A percentile compares a stretch with the other conserved stretches of the same genome.
phyloP scores from a whole-genome alignment of 257 asterid species.

The Solanum verrucosum region DNA sequence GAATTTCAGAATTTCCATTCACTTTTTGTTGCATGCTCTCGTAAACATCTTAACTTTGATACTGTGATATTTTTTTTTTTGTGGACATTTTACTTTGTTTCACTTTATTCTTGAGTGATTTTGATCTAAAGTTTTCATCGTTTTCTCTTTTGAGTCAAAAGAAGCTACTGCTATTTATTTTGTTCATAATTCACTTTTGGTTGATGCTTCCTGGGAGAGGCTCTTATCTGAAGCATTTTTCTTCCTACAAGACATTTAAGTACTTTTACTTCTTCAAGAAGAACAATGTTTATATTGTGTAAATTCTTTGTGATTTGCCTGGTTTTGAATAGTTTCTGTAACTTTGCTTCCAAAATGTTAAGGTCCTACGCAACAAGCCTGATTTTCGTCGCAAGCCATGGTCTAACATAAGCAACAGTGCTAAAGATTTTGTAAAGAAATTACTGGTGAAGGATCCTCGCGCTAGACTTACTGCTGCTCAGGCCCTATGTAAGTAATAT shows the following conservation, averaged over 20 bases:
- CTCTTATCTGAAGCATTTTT: neutral
- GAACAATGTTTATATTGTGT: neutral
- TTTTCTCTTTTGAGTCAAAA: neutral
- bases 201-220: neutral
- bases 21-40: neutral
- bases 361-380: conserved; percentile 90
- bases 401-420: conserved; percentile 81
- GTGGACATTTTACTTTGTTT: neutral
- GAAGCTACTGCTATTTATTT: neutral
- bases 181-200: neutral
- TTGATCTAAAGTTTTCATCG: neutral
- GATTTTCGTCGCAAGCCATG: conserved; percentile 98
- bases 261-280: neutral
- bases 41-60: neutral
- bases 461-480: conserved; percentile 98
- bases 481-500: conserved; percentile 73
- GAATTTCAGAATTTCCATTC: neutral
- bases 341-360: neutral
- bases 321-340: neutral
- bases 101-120: neutral
- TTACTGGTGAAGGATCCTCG: conserved; percentile 85
- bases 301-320: neutral
- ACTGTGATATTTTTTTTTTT: neutral
- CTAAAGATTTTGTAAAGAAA: conserved; percentile 95
- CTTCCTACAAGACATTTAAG: neutral